Base-by-base conservation (phyloP, 2,329 filamentous ascomycete species). In the Ophioceras dolichostomum region DNA sequence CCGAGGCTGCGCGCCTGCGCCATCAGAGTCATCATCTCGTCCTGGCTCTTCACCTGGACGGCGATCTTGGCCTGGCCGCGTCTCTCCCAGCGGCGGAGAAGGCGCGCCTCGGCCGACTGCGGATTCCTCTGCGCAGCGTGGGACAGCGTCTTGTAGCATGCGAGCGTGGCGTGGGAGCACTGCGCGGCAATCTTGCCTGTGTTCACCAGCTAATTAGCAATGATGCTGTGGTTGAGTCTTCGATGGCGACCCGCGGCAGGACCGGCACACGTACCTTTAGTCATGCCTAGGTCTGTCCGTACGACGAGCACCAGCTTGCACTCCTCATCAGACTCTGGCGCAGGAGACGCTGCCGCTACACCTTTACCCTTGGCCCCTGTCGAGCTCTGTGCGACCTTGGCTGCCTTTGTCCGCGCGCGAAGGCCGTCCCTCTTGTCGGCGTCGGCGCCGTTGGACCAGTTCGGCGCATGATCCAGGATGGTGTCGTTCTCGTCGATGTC, bases 131-230 rank as follows among this genome's bases (percentile, higher is more conserved):
- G 58, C n/a, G 74, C 64, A 38, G 64, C 59, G 32, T 65, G 61
- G 39, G 76, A 61, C 45, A 93, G 76, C 41, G 78, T 66, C 65
- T 95, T 96, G 76, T 94, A 98, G 73, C 89, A 96, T 39, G 89
- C 88, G 39, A 98, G 78, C 3, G 89, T 94, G n/a, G 91, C 91
- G 60, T 96, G 91, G 35, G 81, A 83, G 62, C 83, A 89, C 62
- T 96, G 91, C 7, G 91, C 91, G 40, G 86, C 91, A 51, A 96
- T 95, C 70, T 98, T 98, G 51, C 89, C 89, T 94, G 45, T 32
- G n/a, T n/a, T n/a, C n/a, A n/a, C n/a, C n/a, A n/a, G n/a, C n/a
- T n/a, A n/a, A n/a, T n/a, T n/a, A n/a, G n/a, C n/a, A n/a, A n/a
- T n/a, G n/a, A n/a, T n/a, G n/a, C n/a, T n/a, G n/a, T 34, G 18